A percentile compares a stretch with the other conserved stretches of the same genome.
These are phyloP conservation scores for Scleroderma bovista DNA, from an alignment of 768 basidiomycete genomes.

Conservation along the genomic window DNA sequence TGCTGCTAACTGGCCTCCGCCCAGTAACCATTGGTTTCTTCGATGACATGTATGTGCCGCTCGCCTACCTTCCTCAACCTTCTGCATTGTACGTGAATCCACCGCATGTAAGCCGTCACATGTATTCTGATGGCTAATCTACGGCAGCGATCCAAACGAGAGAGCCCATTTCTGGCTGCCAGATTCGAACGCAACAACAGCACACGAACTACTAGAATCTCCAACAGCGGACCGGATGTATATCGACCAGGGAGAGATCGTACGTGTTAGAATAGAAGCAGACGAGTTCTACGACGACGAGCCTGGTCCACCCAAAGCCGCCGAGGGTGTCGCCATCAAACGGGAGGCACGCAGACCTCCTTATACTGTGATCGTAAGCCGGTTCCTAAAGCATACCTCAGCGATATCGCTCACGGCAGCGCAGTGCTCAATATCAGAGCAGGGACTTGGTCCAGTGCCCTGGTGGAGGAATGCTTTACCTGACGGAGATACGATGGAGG, in stretches of 20 bases:
- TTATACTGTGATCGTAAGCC: slow-evolving; percentile 63
- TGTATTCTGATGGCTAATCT: background rate
- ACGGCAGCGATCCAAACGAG: slow-evolving; percentile 68
- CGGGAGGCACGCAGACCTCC: slow-evolving; percentile 49
- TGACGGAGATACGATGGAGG: slow-evolving; percentile 37
- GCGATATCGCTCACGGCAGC: background rate
- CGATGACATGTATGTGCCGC: slow-evolving; percentile 86
- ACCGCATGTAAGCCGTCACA: background rate
- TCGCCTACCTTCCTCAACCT: slow-evolving; percentile 74
- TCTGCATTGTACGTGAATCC: slow-evolving; percentile 59
- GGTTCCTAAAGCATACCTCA: background rate
- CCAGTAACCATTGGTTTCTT: slow-evolving; percentile 89
- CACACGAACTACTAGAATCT: slow-evolving; percentile 65
- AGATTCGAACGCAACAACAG: slow-evolving; percentile 44
- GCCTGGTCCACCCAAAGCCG: slow-evolving; percentile 74
- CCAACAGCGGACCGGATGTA: slow-evolving; percentile 67
- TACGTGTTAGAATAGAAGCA: slow-evolving; percentile 73
- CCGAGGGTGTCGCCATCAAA: slow-evolving; percentile 58
- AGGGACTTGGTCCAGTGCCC: slow-evolving; percentile 67
- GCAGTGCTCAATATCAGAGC: slow-evolving; percentile 78
- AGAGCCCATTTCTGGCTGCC: slow-evolving; percentile 83
- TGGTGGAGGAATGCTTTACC: slow-evolving; percentile 65
- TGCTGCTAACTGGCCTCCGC: slow-evolving; percentile 1
- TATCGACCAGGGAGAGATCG: slow-evolving; percentile 68
- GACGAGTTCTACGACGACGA: slow-evolving; percentile 87